Percentiles rank a stretch among this genome's conserved stretches.
Conservation (phyloP, 169 alveolate genomes). For the Cryptosporidium tyzzeri region DNA sequence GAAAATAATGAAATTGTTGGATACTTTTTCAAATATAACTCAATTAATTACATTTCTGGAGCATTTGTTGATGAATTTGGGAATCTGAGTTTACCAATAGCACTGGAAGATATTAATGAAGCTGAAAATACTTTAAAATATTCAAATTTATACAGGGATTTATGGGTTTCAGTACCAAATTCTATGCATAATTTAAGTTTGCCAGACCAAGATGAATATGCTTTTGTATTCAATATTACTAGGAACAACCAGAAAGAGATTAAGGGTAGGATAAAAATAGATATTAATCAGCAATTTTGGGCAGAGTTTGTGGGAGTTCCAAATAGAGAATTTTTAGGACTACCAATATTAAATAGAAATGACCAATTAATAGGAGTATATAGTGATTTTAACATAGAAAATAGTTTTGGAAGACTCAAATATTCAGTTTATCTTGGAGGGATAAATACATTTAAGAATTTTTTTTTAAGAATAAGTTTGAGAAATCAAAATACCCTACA, state of each 20-base stretch:
- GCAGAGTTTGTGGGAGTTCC: slow-evolving; percentile 41
- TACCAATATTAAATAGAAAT: slow-evolving; percentile 31
- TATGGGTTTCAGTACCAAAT: slow-evolving; percentile 15
- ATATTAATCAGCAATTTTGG: slow-evolving; percentile 5
- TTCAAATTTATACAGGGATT: slow-evolving; percentile 19
- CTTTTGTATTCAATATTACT: not conserved
- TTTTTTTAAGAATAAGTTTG: slow-evolving; percentile 7
- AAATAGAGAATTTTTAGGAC: slow-evolving; percentile 4
- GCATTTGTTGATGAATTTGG: slow-evolving; percentile 25
- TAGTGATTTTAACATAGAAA: slow-evolving; percentile 29
- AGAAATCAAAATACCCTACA: not conserved
- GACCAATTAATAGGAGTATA: slow-evolving; percentile 39
- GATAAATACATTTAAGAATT: not conserved
- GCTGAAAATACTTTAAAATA: not conserved
- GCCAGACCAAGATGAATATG: slow-evolving; percentile 8
- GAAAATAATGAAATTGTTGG: slow-evolving; percentile 13
- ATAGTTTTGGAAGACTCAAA: not conserved
- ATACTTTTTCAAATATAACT: slow-evolving; percentile 24
- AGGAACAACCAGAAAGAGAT: not conserved
- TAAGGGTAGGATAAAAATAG: slow-evolving; percentile 16
- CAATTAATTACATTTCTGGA: slow-evolving; percentile 15
- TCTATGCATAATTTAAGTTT: slow-evolving; percentile 41
- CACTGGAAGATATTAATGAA: not conserved
- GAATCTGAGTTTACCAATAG: not conserved
- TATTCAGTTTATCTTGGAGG: slow-evolving; percentile 37